Conservation (phyloP, 805 yeast species). For the Kuraishia ogatae region DNA sequence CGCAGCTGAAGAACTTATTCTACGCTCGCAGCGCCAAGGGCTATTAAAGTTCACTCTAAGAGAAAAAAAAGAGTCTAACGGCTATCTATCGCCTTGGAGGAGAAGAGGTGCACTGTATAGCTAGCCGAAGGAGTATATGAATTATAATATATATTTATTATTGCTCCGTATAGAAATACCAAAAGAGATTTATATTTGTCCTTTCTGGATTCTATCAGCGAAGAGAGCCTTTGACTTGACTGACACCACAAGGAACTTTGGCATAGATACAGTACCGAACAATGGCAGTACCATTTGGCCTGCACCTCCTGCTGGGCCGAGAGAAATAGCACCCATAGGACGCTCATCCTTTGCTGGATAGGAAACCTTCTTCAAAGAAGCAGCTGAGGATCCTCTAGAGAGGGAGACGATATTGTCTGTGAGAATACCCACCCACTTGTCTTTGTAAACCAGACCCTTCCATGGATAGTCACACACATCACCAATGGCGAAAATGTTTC, state of each 20-base stretch:
- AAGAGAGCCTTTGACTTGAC: slow-evolving; percentile 3
- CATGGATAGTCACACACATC: slow-evolving; percentile 3
- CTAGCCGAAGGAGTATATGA: too few relatives aligned
- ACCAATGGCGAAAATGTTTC: slow-evolving; percentile 5
- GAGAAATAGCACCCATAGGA: neutral
- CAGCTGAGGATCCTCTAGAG: neutral
- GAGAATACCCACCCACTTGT: slow-evolving; percentile 9
- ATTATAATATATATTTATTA: too few relatives aligned
- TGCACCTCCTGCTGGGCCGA: neutral
- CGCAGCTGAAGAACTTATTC: too few relatives aligned
- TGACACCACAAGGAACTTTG: neutral
- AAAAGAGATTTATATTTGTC: neutral
- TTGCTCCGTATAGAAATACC: too few relatives aligned
- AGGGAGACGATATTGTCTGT: slow-evolving; percentile 10
- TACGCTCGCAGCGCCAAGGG: too few relatives aligned
- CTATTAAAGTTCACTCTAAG: too few relatives aligned
- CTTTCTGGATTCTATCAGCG: neutral
- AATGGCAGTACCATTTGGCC: neutral
- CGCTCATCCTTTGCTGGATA: neutral
- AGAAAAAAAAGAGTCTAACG: too few relatives aligned
- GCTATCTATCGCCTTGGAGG: too few relatives aligned
- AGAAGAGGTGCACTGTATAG: too few relatives aligned
- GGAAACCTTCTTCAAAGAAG: neutral
- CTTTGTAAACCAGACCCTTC: slow-evolving; percentile 4
- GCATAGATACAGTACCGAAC: neutral